These are phyloP conservation scores for Choiromyces venosus DNA, from an alignment of 495 filamentous ascomycete genomes.

Conservation along the genomic window DNA sequence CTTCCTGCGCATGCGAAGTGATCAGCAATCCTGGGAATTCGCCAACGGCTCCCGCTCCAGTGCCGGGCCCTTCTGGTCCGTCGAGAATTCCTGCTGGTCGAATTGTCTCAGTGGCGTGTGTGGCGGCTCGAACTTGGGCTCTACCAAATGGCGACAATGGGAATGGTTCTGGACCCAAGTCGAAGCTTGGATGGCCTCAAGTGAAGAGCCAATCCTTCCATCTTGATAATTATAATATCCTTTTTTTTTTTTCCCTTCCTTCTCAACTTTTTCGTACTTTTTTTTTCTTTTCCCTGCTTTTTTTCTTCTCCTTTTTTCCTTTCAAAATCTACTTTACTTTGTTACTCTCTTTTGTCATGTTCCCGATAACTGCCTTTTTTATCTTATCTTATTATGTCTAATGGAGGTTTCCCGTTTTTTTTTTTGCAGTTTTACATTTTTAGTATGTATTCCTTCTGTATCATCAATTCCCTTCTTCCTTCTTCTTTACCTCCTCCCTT, in stretches of 20 bases:
- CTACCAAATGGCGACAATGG: background rate
- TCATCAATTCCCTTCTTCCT: background rate
- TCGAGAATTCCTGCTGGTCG: slow-evolving; percentile 19
- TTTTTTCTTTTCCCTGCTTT: background rate
- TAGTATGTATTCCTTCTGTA: background rate
- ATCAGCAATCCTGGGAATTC: slow-evolving; percentile 27
- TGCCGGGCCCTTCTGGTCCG: slow-evolving; percentile 19
- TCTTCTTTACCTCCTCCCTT: too few relatives aligned
- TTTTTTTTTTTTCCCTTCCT: background rate
- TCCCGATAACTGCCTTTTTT: background rate
- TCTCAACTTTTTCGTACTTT: background rate
- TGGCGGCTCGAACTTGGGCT: background rate
- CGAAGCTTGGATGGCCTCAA: background rate
- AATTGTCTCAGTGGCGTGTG: slow-evolving; percentile 14
- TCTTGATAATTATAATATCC: background rate
- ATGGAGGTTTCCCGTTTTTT: background rate
- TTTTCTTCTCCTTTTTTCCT: background rate
- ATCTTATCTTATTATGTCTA: background rate
- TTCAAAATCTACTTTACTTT: background rate
- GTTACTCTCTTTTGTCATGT: background rate
- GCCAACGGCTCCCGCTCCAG: slow-evolving; percentile 7
- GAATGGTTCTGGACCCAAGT: background rate
- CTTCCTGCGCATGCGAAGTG: slow-evolving; percentile 19
- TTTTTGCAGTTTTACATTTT: background rate
- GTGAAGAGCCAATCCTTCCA: background rate